Base-by-base conservation (phyloP, 2,329 filamentous ascomycete species). In the Hymenoscyphus fructigenus region DNA sequence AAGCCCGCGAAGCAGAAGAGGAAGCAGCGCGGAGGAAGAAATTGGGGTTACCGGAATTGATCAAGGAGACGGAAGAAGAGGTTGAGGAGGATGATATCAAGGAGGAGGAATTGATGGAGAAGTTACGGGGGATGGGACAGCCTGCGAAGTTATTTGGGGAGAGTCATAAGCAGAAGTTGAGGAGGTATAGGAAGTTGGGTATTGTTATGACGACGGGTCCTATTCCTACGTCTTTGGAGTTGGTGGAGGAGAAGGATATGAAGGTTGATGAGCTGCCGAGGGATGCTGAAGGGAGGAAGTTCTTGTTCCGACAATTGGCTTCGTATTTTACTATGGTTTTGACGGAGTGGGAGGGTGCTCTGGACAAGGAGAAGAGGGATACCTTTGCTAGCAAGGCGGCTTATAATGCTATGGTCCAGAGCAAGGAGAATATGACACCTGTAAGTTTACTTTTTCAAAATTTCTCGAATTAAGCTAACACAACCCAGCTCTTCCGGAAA, bases 321-420 rank as follows among this genome's bases (percentile, higher is more conserved):
- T 95, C 91, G 59, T 99, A 97, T 81, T 98, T 99, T 80, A 96
- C 91, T 61, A 92, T 99, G 88, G 87, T 99, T n/a, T 81, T 99
- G 65, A 85, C 84, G 56, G 94, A 96, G 77, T 99, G 96, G 90
- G 87, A 93, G 72, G 75, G 80, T 50, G 93, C 93, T 5, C 85
- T 99, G 72, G 86, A 86, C 5, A 87, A 91, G 71, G 86, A 85
- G 74, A 80, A 78, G 71, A 77, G 77, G 32, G 84, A 87, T 62
- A 93, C 91, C 32, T 90, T 88, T 69, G 88, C 91, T 23, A 92
- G 93, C 72, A 92, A 92, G 73, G 87, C 88, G 68, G 95, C 95
- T 5, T 88, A 90, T 71, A 90, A 85, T 73, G 90, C 92, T 60
- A 96, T 97, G 91, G 83, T 91, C 2, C 91, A 94, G 76, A 93